These are phyloP conservation scores for Juglanconis sp. DNA, from an alignment of 2,329 filamentous ascomycete genomes.

Conservation along the genomic window DNA sequence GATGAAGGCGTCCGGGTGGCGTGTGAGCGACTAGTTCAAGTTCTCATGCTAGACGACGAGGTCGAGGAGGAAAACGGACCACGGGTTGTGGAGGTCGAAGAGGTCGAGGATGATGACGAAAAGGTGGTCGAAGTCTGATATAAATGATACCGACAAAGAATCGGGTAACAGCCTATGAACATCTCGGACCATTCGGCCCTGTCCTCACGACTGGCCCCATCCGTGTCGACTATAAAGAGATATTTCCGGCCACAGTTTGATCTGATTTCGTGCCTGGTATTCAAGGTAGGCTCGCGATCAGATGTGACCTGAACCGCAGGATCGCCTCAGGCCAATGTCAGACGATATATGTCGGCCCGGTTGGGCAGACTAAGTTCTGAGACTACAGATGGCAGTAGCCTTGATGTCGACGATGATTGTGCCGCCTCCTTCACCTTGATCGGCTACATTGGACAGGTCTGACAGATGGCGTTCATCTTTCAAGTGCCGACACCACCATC, in stretches of 20 bases:
- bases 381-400: too few relatives aligned
- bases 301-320: not conserved
- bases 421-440: not conserved
- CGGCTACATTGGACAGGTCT: not conserved
- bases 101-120: constrained; percentile 53
- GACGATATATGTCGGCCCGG: not conserved
- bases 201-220: not conserved
- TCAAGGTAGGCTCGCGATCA: not conserved
- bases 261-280: too few relatives aligned
- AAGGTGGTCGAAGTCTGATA: constrained; percentile 52
- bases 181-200: not conserved
- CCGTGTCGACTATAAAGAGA: not conserved
- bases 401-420: not conserved
- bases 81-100: constrained; percentile 46
- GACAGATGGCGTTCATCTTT: not conserved
- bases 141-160: not conserved
- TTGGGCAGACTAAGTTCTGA: not conserved
- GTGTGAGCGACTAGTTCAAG: constrained; percentile 85
- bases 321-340: not conserved
- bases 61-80: constrained; percentile 40
- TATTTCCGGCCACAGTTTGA: not conserved
- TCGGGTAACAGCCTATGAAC: not conserved
- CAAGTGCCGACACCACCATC: not conserved
- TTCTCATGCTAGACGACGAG: constrained; percentile 72
- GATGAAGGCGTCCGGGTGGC: constrained; percentile 79